These are phyloP conservation scores for Cynara cardunculus DNA, from an alignment of 129 eudicot species.

Conservation along the genomic window DNA sequence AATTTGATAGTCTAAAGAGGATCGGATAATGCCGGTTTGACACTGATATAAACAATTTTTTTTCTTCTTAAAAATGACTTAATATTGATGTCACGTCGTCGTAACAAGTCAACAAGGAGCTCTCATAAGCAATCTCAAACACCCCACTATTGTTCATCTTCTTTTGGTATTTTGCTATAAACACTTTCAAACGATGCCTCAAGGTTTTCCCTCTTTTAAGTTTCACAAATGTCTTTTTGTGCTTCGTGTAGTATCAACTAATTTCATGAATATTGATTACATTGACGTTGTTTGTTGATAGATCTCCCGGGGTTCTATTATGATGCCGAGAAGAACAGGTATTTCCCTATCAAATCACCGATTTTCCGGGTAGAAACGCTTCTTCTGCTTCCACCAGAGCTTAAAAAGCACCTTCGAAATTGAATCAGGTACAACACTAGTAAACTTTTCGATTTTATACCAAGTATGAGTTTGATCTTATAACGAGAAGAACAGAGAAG, in stretches of 20 bases:
- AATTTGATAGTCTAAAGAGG: too few relatives aligned
- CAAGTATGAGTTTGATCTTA: background rate
- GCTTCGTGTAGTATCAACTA: background rate
- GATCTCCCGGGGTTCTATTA: slow-evolving; percentile 88
- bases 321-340: slow-evolving; percentile 74
- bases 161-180: background rate
- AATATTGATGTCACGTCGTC: too few relatives aligned
- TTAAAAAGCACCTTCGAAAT: slow-evolving; percentile 16
- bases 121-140: too few relatives aligned
- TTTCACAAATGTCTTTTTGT: background rate
- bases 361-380: slow-evolving; percentile 57
- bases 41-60: too few relatives aligned
- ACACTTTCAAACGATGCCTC: slow-evolving; percentile 17
- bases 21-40: too few relatives aligned
- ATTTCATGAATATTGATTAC: background rate
- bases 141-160: background rate
- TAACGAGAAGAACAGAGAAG: background rate
- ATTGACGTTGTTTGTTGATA: slow-evolving; percentile 20
- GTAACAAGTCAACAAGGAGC: too few relatives aligned
- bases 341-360: slow-evolving; percentile 70
- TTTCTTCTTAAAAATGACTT: too few relatives aligned
- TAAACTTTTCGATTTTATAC: background rate
- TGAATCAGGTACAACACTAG: slow-evolving; percentile 23
- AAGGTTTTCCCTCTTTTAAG: slow-evolving; percentile 17
- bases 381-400: slow-evolving; percentile 23